Evolutionary conservation across 2,329 filamentous ascomycete genomes (phyloP), one percentile per base, ranked within the genome.

Genomic region (Ceratocystis ficicola): DNA sequence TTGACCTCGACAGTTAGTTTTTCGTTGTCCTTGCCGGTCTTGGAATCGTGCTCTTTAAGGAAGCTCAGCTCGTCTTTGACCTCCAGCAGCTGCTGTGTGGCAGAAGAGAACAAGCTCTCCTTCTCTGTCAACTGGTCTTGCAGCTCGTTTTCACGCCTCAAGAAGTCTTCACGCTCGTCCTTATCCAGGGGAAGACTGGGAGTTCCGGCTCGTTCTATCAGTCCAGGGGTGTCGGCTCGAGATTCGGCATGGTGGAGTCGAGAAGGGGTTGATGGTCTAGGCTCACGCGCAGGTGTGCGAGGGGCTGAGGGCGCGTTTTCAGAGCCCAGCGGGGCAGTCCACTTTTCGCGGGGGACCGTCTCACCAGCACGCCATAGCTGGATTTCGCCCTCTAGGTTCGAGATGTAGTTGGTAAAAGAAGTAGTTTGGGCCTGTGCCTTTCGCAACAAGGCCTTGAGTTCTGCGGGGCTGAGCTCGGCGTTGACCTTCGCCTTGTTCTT

Each of bases 401-500:
- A 82, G 68, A 97, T 89, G 73, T 97, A 97, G 67, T 79, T 84
- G 74, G 96, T 89, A 75, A 95, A 97, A 17, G 85, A 92, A 25
- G 89, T 90, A 70, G 94, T 87, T 74, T 96, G 92, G 64, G 83
- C 85, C 76, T 96, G 92, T 15, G 91, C 90, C 77, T 96, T 96
- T 77, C 90, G 92, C 74, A 99, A 85, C 72, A 96, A 82, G 62
- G 86, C 82, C 78, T 97, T 99, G 80, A 99, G 85, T 76, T 99
- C 94, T 12, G 91, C 86, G 59, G 94, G 94, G 72, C 93, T 97
- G 72, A 99, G 84, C 76, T 99, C 94, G 59, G 93, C 92, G 74
- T 99, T 99, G 83, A 99, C 88, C 87, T 97, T 99, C 76, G 94
- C 94, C 82, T 97, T 97, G 81, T 97, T 97, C 87, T 97, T 96